Conservation (phyloP, 1,139 yeast species). For the Nematodospora anomalae region DNA sequence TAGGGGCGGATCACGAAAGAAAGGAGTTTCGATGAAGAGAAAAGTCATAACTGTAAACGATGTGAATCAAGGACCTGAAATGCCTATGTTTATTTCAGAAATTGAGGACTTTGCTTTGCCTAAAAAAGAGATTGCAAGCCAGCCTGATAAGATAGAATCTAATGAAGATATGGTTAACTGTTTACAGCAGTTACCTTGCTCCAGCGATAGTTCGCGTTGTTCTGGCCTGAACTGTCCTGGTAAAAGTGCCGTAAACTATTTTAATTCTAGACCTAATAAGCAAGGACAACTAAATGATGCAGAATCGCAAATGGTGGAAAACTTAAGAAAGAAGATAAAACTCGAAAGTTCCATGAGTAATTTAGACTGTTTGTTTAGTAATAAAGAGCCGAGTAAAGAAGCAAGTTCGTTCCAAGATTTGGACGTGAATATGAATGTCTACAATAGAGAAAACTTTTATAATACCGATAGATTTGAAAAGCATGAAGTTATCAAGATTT, state of each 20-base stretch:
- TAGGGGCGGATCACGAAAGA: conserved; percentile 52
- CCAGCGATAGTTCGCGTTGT: conserved; percentile 13
- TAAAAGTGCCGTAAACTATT: conserved; percentile 14
- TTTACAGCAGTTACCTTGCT: conserved; percentile 15
- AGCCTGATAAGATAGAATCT: conserved; percentile 1
- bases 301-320: conserved; percentile 13
- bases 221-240: conserved; percentile 16
- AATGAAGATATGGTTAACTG: conserved; percentile 11
- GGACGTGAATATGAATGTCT: conserved; percentile 9
- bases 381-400: conserved; percentile 11
- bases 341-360: conserved; percentile 15
- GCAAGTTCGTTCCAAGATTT: conserved; percentile 13
- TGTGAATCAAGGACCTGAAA: conserved; percentile 14
- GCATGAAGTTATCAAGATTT: conserved; percentile 30
- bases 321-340: conserved; percentile 14
- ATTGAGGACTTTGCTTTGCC: conserved; percentile 14
- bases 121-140: conserved; percentile 1
- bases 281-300: conserved; percentile 8
- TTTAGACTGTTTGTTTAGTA: conserved; percentile 16
- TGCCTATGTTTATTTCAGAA: conserved; percentile 16
- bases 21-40: conserved; percentile 33
- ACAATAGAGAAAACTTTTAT: conserved; percentile 12
- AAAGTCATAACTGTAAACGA: conserved; percentile 11
- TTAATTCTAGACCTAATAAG: conserved; percentile 8
- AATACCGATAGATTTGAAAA: conserved; percentile 13